phyloP scores from a whole-genome alignment of 2,329 filamentous ascomycete species.

The Colletotrichum tofieldiae region DNA sequence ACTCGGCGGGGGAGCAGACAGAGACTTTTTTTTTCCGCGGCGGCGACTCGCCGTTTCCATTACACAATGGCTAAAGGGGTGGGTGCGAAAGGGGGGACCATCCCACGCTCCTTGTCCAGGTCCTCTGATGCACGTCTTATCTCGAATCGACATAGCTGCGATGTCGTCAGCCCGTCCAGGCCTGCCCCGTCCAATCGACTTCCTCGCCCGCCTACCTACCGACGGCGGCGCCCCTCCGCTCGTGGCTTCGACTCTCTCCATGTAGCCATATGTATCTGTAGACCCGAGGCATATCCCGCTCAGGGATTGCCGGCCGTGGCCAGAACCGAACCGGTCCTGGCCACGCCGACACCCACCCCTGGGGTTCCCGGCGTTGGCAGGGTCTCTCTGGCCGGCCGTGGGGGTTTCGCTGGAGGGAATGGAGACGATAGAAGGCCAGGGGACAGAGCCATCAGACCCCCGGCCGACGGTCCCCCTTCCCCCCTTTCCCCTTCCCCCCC shows the following conservation, averaged over 20 bases:
- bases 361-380: background rate
- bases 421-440: background rate
- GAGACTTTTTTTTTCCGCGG: constrained; percentile 16
- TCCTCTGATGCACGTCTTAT: constrained; percentile 36
- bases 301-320: constrained; percentile 14
- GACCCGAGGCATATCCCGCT: constrained; percentile 7
- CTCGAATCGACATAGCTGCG: constrained; percentile 42
- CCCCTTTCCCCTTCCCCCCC: background rate
- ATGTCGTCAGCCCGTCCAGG: constrained; percentile 43
- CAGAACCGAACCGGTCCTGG: constrained; percentile 5
- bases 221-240: background rate
- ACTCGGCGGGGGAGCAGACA: background rate
- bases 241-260: constrained; percentile 1
- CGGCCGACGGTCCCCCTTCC: too few species aligned
- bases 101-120: constrained; percentile 31
- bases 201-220: constrained; percentile 16
- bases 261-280: constrained; percentile 15
- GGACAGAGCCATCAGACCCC: background rate
- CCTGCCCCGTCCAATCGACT: constrained; percentile 39
- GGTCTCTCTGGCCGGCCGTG: background rate
- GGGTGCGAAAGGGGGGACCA: constrained; percentile 11
- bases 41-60: constrained; percentile 41
- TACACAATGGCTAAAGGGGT: constrained; percentile 32
- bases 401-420: constrained; percentile 3
- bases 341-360: constrained; percentile 1